Base-by-base conservation (phyloP, 371 early-diverging fungal genomes). In the Blakeslea trispora region DNA sequence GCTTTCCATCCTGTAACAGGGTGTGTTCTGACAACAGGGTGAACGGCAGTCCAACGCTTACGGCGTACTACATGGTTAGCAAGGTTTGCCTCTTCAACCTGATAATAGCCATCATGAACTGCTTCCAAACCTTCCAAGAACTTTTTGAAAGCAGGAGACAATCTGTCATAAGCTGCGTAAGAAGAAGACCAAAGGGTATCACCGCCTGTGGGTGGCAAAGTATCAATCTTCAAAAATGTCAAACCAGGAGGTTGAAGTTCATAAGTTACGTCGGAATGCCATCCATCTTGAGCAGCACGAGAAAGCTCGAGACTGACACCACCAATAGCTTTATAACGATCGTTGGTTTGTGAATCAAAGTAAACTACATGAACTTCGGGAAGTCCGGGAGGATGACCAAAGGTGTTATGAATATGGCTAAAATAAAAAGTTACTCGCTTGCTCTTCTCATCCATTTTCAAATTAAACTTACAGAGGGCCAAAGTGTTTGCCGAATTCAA, bases 1-100 rank as follows among this genome's bases (percentile, higher is more conserved):
- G 82, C 52, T 60, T 86, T 87, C 84, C 84, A 84, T 32, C 85
- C 83, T 8, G 89, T 87, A 41, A 88, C 82, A 32, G 89, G 89
- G 61, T 88, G 84, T 14, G 86, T 86, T 50, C 89, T 81, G 42
- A 88, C 53, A 6, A 86, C 59, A 10, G 87, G 89, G 43, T 87
- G 87, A 6, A 45, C 45, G 15, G 72, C 58, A 49, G 66, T 77
- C 59, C 71, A 74, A 37, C 60, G 46, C 17, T 69, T 70, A 45
- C 81, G 74, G 44, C 81, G 81, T 18, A 78, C 52, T 42, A 66
- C 58, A 46, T 69, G 71, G 15, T 72, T 75, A n/a, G 55, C 63
- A 59, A 32, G 57, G 18, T 45, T 66, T 21, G 77, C 77, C 52
- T 68, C 56, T 45, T 69, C 58, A 5, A 66, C 61, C 60, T 79